Base-by-base conservation (phyloP, 306 rosid genomes). In the Begonia peltatifolia region DNA sequence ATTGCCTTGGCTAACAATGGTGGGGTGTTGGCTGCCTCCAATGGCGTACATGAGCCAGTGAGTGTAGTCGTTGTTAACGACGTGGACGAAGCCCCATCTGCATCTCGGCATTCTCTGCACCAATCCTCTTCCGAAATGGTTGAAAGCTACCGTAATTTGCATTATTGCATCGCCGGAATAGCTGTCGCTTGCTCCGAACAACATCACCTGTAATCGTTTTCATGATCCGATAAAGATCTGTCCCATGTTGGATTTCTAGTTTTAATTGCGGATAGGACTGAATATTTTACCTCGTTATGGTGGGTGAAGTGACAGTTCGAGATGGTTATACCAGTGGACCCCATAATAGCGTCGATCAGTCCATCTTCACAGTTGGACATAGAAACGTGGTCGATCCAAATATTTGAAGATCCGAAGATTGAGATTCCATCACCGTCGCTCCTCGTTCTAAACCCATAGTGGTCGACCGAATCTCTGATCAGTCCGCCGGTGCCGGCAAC, bases 21-120 rank as follows among this genome's bases (percentile, higher is more conserved):
- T 88, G 18, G 96, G 93, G 46, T 71, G 57, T 57, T 46, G 17
- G 74, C 76, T 84, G 12, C 94, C 93, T 6, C 96, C 96, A 13
- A 88, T 81, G 70, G 96, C 96, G 17, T 88, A 88, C 96, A 81
- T 84, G 41, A 68, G 63, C 94, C 94, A 87, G 10, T 79, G 92
- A 41, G 82, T 81, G 72, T 84, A 88, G 68, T 77, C 88, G 42
- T 88, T 84, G 70, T 88, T 88, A 12, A 88, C 80, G 0, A 70
- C 64, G 18, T 88, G 94, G 62, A 84, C 4, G 53, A 84, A 88
- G 23, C 94, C 96, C 60, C 54, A 70, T 62, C 93, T 65, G 43
- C 60, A 50, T 59, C 94, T 81, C 0, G 96, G 93, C 88, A 88
- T 84, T 63, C 96, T 73, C 55, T 88, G 94, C 38, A 71, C 52